Base-by-base conservation (phyloP, 371 early-diverging fungal species). In the Apophysomyces ossiformis region DNA sequence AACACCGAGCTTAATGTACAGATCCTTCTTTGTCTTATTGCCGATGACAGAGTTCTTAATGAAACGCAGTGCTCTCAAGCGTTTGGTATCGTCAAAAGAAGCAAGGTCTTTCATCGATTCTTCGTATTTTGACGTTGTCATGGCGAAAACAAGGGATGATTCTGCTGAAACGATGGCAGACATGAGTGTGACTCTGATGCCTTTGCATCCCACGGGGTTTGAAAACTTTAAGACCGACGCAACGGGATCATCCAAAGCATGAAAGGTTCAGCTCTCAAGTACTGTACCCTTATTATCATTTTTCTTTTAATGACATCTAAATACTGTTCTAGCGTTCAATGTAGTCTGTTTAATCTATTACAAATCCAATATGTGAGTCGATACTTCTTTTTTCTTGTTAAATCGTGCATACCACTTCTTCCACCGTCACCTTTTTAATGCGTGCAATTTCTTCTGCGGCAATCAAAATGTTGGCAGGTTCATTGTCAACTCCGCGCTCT, bases 31-130 rank as follows among this genome's bases (percentile, higher is more conserved):
- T 5, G 92, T 91, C 65, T 82, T 85, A 69, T 93, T 94, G 60
- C 95, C 95, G 73, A 95, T 95, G 66, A 93, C 87, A 43, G 87
- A 80, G 69, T 95, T 95, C 73, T 92, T 93, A 65, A 95, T 92
- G 71, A 89, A 89, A 35, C 91, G 89, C 21, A 92, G 70, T 11
- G 90, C 89, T 70, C 84, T 85, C 4, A 88, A 68, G 43, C 83
- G 84, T 37, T 83, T 84, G 12, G 67, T 37, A 9, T 81, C 77
- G 45, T 85, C 81, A 15, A 57, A 15, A 8, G 83, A 84, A 57
- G 67, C 56, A 62, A 87, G 71, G 46, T 85, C 85, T 54, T 82
- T 81, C 41, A 86, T 78, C 15, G 85, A 86, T 63, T 84, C 82
- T 69, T 87, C 84, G 44, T 86, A 85, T 58, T 82, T 85, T 2